Percentiles rank a stretch among this genome's conserved stretches.
phyloP scores from a whole-genome alignment of 2,329 filamentous ascomycete species.

The Tricladium varicosporioides region DNA sequence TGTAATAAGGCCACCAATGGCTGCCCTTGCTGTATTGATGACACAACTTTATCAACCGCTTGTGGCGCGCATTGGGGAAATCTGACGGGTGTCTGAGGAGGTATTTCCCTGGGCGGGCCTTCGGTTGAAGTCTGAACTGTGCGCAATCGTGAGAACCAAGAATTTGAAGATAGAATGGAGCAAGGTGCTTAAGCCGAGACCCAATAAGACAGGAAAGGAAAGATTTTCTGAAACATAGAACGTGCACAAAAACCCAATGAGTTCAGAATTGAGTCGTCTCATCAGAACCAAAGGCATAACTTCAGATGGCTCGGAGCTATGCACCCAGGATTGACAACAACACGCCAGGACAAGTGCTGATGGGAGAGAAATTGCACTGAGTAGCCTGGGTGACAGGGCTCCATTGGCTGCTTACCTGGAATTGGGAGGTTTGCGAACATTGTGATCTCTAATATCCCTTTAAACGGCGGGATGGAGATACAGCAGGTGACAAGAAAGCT shows the following conservation, averaged over 20 bases:
- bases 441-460: background rate
- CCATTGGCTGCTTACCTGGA: background rate
- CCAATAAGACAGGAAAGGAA: constrained; percentile 5
- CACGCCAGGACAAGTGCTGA: background rate
- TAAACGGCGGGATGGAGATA: background rate
- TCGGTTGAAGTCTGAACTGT: constrained; percentile 21
- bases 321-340: background rate
- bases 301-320: constrained; percentile 11
- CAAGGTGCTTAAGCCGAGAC: constrained; percentile 1
- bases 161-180: constrained; percentile 1
- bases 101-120: constrained; percentile 23
- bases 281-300: constrained; percentile 12
- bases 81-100: constrained; percentile 28
- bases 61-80: constrained; percentile 29
- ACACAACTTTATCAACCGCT: constrained; percentile 38
- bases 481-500: background rate
- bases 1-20: constrained; percentile 52
- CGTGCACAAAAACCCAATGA: constrained; percentile 3
- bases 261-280: background rate
- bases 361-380: background rate
- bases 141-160: constrained; percentile 19
- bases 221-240: constrained; percentile 12
- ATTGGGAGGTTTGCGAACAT: background rate
- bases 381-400: background rate
- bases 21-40: constrained; percentile 23